Evolutionary conservation across 1,284 basidiomycete genomes (phyloP), one percentile per base, ranked within the genome.

Genomic region (Ganoderma leucocontextum): DNA sequence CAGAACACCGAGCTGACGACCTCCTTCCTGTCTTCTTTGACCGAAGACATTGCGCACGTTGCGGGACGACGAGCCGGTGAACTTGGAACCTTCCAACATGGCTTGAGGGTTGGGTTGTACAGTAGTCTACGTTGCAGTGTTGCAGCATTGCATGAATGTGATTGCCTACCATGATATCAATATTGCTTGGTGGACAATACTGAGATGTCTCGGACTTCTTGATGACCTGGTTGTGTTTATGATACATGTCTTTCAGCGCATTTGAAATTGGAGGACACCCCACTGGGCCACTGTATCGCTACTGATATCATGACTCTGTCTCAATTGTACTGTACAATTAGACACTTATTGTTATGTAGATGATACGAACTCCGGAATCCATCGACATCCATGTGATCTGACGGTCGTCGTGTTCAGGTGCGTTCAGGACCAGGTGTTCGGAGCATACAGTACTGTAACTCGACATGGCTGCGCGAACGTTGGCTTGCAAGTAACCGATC

Each of bases 1-100:
- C n/a, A 22, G 9, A 35, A 38, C 6, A 13, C 55, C 55, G 35
- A 58, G 35, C 55, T 58, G 35, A 58, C 55, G 55, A 35, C 4
- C 6, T 35, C n/a, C n/a, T n/a, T 39, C 39, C 39, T 19, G 29
- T 55, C 29, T n/a, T 58, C 35, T 22, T 58, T 38, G 55, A 57
- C 36, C 7, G 63, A 52, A 66, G 65, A 62, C 60, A 2, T 9
- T 52, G 52, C n/a, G 60, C 49, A 36, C 60, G 9, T 13, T 39
- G 39, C 39, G 65, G 35, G 58, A 60, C 38, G 58, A 60, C 15
- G 47, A 33, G 25, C 10, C 33, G 19, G 10, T 22, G 39, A 19
- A 58, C 29, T 4, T 19, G 41, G 44, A 42, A 12, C 38, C 38
- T 49, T 35, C 42, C 15, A 59, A 57, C 36, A 15, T 8, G 29